Evolutionary conservation across 192 early-diverging fungal species (phyloP).

Genomic region (Paraglomus brasilianum): DNA sequence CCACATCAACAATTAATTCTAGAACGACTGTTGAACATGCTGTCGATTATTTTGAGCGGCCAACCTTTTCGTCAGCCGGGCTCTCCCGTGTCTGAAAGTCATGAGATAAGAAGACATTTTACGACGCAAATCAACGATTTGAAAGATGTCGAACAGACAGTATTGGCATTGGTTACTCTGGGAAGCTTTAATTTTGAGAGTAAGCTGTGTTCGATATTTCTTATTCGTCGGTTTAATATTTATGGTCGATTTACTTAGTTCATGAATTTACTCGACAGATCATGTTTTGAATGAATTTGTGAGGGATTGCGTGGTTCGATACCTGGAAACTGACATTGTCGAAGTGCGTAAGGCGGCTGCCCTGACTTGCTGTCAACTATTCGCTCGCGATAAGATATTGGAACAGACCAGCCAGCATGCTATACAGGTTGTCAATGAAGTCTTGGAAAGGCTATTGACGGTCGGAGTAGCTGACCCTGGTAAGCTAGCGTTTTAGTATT

Average conservation of each 20-base stretch:
- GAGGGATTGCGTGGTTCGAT: constrained; percentile 78
- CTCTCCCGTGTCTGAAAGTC: constrained; percentile 52
- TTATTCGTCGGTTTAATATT: background rate
- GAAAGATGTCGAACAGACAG: constrained; percentile 71
- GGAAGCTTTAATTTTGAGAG: constrained; percentile 85
- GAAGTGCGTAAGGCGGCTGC: constrained; percentile 84
- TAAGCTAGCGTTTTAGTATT: background rate
- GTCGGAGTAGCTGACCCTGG: constrained; percentile 82
- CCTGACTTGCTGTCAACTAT: constrained; percentile 78
- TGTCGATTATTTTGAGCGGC: constrained; percentile 81
- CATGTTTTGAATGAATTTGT: constrained; percentile 88
- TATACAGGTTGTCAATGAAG: constrained; percentile 79
- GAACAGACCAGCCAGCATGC: constrained; percentile 73
- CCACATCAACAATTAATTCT: no score
- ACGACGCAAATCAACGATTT: constrained; percentile 43
- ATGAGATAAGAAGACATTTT: constrained; percentile 29
- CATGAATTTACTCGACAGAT: constrained; percentile 31
- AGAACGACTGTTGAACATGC: constrained; percentile 84
- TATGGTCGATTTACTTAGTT: constrained; percentile 11
- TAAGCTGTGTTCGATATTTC: constrained; percentile 22
- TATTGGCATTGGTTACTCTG: constrained; percentile 80
- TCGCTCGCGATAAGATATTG: constrained; percentile 80
- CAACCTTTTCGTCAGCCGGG: constrained; percentile 77
- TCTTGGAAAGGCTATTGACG: constrained; percentile 84
- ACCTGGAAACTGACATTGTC: constrained; percentile 73